These are phyloP conservation scores for Amanita phalloides DNA, from an alignment of 768 basidiomycete genomes.

Conservation along the genomic window DNA sequence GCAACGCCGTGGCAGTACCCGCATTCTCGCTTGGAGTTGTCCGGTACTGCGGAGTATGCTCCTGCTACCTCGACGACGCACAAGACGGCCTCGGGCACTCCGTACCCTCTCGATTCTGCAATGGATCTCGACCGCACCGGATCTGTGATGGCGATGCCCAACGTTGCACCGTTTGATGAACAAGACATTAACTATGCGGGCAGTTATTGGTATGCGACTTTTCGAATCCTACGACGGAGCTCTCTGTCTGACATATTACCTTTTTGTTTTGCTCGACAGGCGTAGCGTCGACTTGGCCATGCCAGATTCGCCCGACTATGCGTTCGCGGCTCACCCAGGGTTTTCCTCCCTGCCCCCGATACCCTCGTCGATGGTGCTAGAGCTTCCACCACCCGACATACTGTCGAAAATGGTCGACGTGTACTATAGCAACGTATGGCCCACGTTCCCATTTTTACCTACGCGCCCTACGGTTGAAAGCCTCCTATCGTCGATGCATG, in stretches of 20 bases:
- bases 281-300: conserved; percentile 9
- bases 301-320: conserved; percentile 6
- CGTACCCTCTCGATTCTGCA: neutral
- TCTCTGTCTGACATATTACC: neutral
- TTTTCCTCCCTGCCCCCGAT: conserved; percentile 2
- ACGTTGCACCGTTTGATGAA: neutral
- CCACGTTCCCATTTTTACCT: conserved; percentile 16
- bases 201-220: conserved; percentile 8
- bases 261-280: neutral
- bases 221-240: too few relatives aligned
- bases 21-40: neutral
- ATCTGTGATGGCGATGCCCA: neutral
- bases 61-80: neutral
- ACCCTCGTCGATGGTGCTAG: conserved; percentile 7
- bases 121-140: neutral
- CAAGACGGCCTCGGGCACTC: neutral
- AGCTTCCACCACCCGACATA: conserved; percentile 17
- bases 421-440: conserved; percentile 15
- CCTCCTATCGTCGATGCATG: conserved; percentile 6
- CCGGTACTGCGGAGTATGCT: neutral
- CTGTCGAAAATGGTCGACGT: conserved; percentile 15
- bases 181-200: conserved; percentile 6
- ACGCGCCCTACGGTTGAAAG: conserved; percentile 7
- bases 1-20: neutral
- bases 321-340: conserved; percentile 4